Conservation (phyloP, 2,329 filamentous ascomycete species). For the Alternaria dauci region DNA sequence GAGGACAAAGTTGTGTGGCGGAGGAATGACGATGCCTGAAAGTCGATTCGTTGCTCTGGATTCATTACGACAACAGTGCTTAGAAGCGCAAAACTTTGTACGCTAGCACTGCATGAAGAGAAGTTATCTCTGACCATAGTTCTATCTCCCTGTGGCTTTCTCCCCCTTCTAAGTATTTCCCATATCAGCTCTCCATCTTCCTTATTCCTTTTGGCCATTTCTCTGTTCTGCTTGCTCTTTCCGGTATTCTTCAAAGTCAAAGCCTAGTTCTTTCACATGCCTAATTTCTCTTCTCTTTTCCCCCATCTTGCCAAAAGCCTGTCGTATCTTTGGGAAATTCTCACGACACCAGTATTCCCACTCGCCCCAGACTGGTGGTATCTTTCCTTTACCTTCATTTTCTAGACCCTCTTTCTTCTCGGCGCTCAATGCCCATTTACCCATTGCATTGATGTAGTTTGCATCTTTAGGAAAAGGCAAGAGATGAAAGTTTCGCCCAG, state of each 20-base stretch:
- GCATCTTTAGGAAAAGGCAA: constrained; percentile 69
- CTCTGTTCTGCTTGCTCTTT: neutral
- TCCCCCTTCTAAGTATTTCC: neutral
- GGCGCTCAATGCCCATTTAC: constrained; percentile 67
- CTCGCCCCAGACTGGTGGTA: constrained; percentile 75
- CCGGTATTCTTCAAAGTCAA: constrained; percentile 59
- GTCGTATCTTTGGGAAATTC: constrained; percentile 73
- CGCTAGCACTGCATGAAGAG: neutral
- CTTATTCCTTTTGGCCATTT: neutral
- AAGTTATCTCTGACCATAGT: too few relatives aligned
- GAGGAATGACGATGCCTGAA: neutral
- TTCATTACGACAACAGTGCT: neutral
- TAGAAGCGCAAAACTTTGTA: neutral
- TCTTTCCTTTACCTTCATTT: constrained; percentile 65
- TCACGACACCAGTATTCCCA: constrained; percentile 76
- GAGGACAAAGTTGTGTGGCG: neutral
- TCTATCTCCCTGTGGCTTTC: neutral
- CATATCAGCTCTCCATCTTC: neutral
- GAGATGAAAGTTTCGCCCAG: constrained; percentile 62
- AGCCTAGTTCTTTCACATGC: constrained; percentile 76
- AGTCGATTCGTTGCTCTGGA: neutral
- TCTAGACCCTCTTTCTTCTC: constrained; percentile 48
- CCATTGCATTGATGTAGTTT: constrained; percentile 73
- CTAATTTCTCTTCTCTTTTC: constrained; percentile 64
- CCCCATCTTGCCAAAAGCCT: constrained; percentile 73